These are phyloP conservation scores for Articulospora tetracladia DNA, from an alignment of 495 filamentous ascomycete genomes.

Conservation along the genomic window DNA sequence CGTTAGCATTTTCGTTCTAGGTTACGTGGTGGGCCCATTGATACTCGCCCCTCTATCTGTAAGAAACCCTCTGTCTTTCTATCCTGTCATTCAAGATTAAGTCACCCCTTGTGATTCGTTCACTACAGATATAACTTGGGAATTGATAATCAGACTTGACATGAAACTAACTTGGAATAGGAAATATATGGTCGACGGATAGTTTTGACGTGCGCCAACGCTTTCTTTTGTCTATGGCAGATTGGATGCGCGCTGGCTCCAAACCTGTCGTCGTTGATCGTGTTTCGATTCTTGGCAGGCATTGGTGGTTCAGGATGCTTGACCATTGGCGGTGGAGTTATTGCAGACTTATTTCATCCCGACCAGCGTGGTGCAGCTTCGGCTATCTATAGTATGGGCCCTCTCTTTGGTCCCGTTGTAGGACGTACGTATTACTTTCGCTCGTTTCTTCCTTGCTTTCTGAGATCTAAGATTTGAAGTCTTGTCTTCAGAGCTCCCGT, in stretches of 20 bases:
- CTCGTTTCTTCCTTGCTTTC: too few species aligned
- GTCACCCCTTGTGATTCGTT: too few species aligned
- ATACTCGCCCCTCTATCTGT: slow-evolving; percentile 62
- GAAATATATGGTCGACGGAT: slow-evolving; percentile 70
- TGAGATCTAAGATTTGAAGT: too few species aligned
- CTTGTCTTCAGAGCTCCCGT: too few species aligned
- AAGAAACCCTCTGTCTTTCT: background rate
- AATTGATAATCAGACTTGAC: background rate
- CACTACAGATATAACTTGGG: background rate
- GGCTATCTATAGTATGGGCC: slow-evolving; percentile 49
- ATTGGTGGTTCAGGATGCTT: slow-evolving; percentile 53
- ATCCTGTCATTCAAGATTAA: too few species aligned
- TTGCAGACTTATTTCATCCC: slow-evolving; percentile 54
- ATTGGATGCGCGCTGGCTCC: slow-evolving; percentile 67
- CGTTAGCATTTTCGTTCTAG: slow-evolving; percentile 56
- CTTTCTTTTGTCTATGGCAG: slow-evolving; percentile 66
- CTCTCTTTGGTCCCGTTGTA: slow-evolving; percentile 43
- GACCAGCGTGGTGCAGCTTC: slow-evolving; percentile 56
- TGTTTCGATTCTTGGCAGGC: slow-evolving; percentile 63
- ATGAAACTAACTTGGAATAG: background rate
- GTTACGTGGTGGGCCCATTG: slow-evolving; percentile 60
- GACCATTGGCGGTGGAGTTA: slow-evolving; percentile 53
- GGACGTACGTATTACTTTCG: too few species aligned
- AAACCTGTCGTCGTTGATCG: slow-evolving; percentile 51
- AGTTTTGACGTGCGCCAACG: slow-evolving; percentile 57